phyloP scores from a whole-genome alignment of 805 yeast species.

The Candida montana region DNA sequence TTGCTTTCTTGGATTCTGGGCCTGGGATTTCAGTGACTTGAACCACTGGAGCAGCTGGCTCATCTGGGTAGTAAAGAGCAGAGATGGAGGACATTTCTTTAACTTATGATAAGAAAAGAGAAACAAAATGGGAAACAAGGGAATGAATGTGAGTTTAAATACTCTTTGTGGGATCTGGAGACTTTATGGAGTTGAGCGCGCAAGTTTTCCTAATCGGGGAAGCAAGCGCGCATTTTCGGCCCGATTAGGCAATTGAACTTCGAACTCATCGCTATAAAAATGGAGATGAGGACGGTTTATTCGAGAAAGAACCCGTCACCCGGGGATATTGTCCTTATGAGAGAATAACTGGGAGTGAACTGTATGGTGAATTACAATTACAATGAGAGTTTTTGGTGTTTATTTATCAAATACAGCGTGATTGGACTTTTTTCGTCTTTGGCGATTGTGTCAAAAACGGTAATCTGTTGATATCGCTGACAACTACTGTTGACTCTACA shows the following conservation, averaged over 20 bases:
- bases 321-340: too few species aligned
- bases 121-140: background rate
- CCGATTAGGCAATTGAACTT: background rate
- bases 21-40: constrained; percentile 68
- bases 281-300: background rate
- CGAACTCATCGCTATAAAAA: background rate
- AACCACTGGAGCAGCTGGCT: constrained; percentile 68
- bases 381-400: too few species aligned
- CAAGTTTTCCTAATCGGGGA: background rate
- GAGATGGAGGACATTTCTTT: constrained; percentile 42
- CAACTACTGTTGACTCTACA: background rate
- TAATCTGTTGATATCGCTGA: background rate
- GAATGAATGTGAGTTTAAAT: background rate
- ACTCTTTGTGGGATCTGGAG: background rate
- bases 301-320: too few species aligned
- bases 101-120: background rate
- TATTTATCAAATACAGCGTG: too few species aligned
- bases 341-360: too few species aligned
- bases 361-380: too few species aligned
- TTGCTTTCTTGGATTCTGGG: constrained; percentile 52
- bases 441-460: too few species aligned
- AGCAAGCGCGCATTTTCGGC: background rate
- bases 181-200: background rate
- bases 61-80: constrained; percentile 65
- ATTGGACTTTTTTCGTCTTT: too few species aligned